These are phyloP conservation scores for Pyricularia sp. DNA, from an alignment of 2,329 filamentous ascomycete genomes.

Conservation along the genomic window DNA sequence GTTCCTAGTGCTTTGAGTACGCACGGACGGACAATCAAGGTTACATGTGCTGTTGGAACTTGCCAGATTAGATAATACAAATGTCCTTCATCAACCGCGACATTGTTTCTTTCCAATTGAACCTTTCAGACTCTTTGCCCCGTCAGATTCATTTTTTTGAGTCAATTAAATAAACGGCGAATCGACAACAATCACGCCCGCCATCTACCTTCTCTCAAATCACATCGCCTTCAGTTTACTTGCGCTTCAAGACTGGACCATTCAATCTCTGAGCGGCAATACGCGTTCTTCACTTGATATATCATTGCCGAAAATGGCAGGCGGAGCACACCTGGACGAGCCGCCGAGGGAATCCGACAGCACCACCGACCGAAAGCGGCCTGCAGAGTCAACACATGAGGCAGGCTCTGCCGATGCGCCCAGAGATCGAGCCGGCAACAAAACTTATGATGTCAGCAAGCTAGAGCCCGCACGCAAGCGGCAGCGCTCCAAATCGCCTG, in stretches of 20 bases:
- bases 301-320: slow-evolving; percentile 11
- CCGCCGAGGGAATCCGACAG: slow-evolving; percentile 44
- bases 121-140: neutral
- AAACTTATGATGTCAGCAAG: slow-evolving; percentile 50
- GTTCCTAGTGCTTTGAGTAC: neutral
- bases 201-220: neutral
- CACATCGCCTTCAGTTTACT: neutral
- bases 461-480: slow-evolving; percentile 51
- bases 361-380: slow-evolving; percentile 45
- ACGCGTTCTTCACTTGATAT: slow-evolving; percentile 2
- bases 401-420: slow-evolving; percentile 9
- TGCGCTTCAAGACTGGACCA: neutral
- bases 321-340: slow-evolving; percentile 15
- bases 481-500: slow-evolving; percentile 40
- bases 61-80: neutral
- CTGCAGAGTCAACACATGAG: slow-evolving; percentile 12
- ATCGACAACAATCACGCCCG: neutral
- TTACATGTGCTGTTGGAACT: neutral
- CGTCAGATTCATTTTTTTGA: neutral
- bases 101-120: neutral
- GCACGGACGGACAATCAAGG: neutral
- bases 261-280: neutral
- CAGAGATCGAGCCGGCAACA: slow-evolving; percentile 40
- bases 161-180: neutral
- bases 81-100: neutral